Evolutionary conservation across 768 basidiomycete species (phyloP), one percentile per base, ranked within the genome.

Genomic region (Auriculariales sp.): DNA sequence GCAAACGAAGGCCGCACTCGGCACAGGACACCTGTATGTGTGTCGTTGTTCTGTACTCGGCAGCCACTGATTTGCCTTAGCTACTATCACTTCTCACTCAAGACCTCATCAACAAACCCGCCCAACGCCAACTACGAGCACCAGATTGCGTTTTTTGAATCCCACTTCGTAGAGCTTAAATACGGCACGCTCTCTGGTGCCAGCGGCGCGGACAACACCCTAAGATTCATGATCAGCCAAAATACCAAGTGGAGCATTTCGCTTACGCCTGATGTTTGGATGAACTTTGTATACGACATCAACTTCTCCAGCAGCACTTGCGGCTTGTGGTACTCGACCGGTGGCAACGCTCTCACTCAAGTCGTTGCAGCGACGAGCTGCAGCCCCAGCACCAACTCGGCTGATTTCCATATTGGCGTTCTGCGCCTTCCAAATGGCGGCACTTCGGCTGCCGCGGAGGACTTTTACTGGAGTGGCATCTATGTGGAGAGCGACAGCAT

Each of bases 221-320:
- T 79, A 12, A 67, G 71, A 31, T 79, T 77, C 77, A 71, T 72
- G 65, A 67, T 77, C 19, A 53, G 58, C 10, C 65, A 69, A 27
- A 58, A 64, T 6, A 62, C 68, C 25, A 65, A 77, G 56, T 79
- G 75, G 74, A 64, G 68, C 46, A 69, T 71, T 1, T 65, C 72
- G 1, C 74, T 74, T 62, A 66, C 63, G 14, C 64, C 78, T 4
- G 72, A 68, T 31, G 70, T 68, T 45, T 81, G 77, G 77, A 76
- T 70, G 64, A 79, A 79, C 67, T 79, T 81, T 54, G 78, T 77
- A 28, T 79, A 79, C 55, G 78, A 79, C 53, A 78, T 79, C 56
- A 45, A 79, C 73, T 79, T 81, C 64, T 66, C 65, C 33, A 66
- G 66, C 2, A 60, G 63, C 22, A 77, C 72, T 1, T 74, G 78